Conservation (phyloP, 208 protist species). For the Acanthamoeba sp. region DNA sequence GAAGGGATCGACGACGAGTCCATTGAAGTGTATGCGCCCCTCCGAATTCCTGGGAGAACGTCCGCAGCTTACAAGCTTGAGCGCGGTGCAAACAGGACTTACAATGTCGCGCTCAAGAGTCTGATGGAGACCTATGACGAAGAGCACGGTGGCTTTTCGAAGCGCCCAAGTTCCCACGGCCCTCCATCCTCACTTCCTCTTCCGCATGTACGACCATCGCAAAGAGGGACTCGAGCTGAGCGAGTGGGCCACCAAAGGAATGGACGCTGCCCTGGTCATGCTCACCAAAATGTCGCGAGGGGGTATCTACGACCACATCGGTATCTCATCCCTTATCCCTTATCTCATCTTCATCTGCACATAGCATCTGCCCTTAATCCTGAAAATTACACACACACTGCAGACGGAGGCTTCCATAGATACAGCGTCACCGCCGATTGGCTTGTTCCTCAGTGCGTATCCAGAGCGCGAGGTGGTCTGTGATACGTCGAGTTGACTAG, state of each 20-base stretch:
- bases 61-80: too few species aligned
- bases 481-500: too few species aligned
- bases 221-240: neutral
- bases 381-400: neutral
- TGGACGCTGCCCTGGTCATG: conserved; percentile 45
- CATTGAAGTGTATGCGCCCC: neutral
- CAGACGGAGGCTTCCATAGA: conserved; percentile 77
- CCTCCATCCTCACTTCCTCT: conserved; percentile 74
- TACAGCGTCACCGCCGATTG: conserved; percentile 77
- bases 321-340: neutral
- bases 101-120: neutral
- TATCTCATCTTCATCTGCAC: neutral
- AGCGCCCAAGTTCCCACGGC: conserved; percentile 80
- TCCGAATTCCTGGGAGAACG: neutral
- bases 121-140: conserved; percentile 28
- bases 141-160: conserved; percentile 74
- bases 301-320: conserved; percentile 82
- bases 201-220: conserved; percentile 21
- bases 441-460: conserved; percentile 80
- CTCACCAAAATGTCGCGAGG: conserved; percentile 76
- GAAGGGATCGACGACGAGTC: conserved; percentile 15
- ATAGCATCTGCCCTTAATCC: too few species aligned
- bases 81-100: neutral
- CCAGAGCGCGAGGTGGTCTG: too few species aligned
- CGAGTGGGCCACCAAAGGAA: neutral